A percentile compares a stretch with the other conserved stretches of the same genome.
Conservation (phyloP, 768 basidiomycete species). For the Hortiboletus flavorubellus region DNA sequence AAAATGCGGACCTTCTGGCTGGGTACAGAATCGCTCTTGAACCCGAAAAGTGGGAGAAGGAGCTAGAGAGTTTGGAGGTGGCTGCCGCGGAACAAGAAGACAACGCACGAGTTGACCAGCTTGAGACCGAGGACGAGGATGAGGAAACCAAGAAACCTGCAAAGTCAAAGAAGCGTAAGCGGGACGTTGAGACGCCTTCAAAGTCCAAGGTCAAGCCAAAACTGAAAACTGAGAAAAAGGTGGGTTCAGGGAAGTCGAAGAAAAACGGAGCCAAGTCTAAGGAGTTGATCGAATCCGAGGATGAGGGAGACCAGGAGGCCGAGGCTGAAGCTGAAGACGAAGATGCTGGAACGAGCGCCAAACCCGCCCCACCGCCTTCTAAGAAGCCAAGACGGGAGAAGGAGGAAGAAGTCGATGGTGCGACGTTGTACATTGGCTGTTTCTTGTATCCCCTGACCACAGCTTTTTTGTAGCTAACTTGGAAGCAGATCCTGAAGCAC, state of each 20-base stretch:
- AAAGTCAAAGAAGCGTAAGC: slow-evolving; percentile 58
- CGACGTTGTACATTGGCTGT: slow-evolving; percentile 22
- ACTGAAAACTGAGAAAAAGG: slow-evolving; percentile 42
- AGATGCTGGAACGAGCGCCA: slow-evolving; percentile 49
- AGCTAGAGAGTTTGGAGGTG: slow-evolving; percentile 34
- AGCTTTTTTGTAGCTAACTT: slow-evolving; percentile 35
- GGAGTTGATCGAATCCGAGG: slow-evolving; percentile 65
- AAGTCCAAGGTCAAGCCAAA: slow-evolving; percentile 44
- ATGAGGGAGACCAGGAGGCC: slow-evolving; percentile 47
- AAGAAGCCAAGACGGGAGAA: slow-evolving; percentile 64
- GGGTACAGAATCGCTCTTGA: slow-evolving; percentile 77
- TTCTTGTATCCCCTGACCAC: slow-evolving; percentile 6
- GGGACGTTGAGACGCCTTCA: slow-evolving; percentile 50
- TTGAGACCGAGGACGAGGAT: slow-evolving; percentile 50
- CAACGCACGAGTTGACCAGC: slow-evolving; percentile 65
- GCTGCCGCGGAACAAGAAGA: slow-evolving; percentile 47
- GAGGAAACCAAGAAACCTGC: slow-evolving; percentile 48
- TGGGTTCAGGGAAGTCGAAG: slow-evolving; percentile 34
- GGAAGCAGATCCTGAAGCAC: slow-evolving; percentile 56
- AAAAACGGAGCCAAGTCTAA: slow-evolving; percentile 62
- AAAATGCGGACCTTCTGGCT: slow-evolving; percentile 66
- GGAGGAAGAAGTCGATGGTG: slow-evolving; percentile 60
- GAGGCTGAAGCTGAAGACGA: slow-evolving; percentile 46
- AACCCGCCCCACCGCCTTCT: slow-evolving; percentile 55
- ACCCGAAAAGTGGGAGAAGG: slow-evolving; percentile 64